Conservation (phyloP, 2,329 filamentous ascomycete species). For the Pseudocercospora cruenta region DNA sequence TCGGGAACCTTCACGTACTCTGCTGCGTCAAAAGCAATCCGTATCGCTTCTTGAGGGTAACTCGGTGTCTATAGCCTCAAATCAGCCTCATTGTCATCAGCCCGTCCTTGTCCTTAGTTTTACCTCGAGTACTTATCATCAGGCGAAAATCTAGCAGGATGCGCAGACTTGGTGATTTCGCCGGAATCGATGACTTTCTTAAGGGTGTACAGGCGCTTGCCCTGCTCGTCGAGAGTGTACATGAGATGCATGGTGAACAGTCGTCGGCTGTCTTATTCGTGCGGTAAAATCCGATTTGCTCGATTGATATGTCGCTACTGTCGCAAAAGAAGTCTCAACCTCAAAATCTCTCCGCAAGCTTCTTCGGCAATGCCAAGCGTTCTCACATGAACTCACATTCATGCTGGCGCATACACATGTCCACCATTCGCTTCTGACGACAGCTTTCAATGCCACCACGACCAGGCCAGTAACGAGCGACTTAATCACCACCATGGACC, state of each 20-base stretch:
- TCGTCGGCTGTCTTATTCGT: background rate
- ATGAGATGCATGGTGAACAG: conserved; percentile 66
- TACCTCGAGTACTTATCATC: conserved; percentile 95
- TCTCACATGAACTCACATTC: background rate
- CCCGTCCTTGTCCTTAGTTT: conserved; percentile 18
- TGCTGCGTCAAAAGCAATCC: conserved; percentile 82
- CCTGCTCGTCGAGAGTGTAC: conserved; percentile 82
- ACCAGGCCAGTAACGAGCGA: no score
- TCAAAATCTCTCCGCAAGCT: background rate
- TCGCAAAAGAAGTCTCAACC: background rate
- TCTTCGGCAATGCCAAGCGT: conserved; percentile 1
- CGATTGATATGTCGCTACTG: no score
- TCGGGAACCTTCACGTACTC: conserved; percentile 28
- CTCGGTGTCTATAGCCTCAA: conserved; percentile 68
- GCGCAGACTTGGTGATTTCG: conserved; percentile 91
- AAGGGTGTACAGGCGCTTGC: conserved; percentile 92
- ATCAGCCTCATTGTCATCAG: background rate
- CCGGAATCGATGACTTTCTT: conserved; percentile 77
- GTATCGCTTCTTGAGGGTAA: conserved; percentile 93
- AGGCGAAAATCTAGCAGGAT: conserved; percentile 94
- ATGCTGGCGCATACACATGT: conserved; percentile 6
- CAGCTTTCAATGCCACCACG: conserved; percentile 19
- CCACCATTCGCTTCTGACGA: background rate
- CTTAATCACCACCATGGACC: no score
- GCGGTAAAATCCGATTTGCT: no score